phyloP scores from a whole-genome alignment of 495 filamentous ascomycete species.

The Penicillium coffeae region DNA sequence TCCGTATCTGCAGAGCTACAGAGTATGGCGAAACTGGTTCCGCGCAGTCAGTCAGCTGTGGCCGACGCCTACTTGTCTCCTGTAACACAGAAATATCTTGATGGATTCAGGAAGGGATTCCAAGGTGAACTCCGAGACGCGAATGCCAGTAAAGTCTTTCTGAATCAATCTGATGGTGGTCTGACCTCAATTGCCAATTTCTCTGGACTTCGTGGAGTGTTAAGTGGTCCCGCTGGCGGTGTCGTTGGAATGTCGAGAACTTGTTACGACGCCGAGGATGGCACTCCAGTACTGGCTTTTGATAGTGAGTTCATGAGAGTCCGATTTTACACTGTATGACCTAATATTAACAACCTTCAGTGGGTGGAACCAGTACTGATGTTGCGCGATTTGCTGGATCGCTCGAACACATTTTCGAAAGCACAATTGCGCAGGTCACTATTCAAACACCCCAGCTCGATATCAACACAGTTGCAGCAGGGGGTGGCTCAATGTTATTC shows the following conservation, averaged over 20 bases:
- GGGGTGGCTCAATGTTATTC: conserved; percentile 79
- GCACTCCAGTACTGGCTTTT: conserved; percentile 59
- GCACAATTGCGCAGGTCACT: conserved; percentile 85
- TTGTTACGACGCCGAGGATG: conserved; percentile 57
- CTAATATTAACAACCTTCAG: conserved; percentile 71
- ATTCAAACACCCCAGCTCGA: conserved; percentile 89
- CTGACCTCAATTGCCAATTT: conserved; percentile 73
- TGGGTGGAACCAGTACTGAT: conserved; percentile 92
- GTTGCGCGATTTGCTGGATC: conserved; percentile 81
- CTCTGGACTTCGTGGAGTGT: conserved; percentile 71
- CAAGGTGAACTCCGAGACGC: conserved; percentile 18
- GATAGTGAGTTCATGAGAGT: conserved; percentile 22
- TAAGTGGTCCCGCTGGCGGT: conserved; percentile 75
- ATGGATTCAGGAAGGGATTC: conserved; percentile 51
- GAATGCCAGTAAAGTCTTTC: conserved; percentile 31
- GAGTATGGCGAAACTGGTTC: conserved; percentile 59
- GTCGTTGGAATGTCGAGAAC: conserved; percentile 23
- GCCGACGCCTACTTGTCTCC: conserved; percentile 16
- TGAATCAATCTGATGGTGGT: conserved; percentile 83
- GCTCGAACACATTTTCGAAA: conserved; percentile 93
- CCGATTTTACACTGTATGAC: conserved; percentile 65
- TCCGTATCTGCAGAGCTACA: conserved; percentile 58
- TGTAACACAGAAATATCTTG: conserved; percentile 21
- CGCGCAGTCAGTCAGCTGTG: conserved; percentile 10
- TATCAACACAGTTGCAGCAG: conserved; percentile 91